Conservation (phyloP, 768 basidiomycete species). For the Boletus speciosus region DNA sequence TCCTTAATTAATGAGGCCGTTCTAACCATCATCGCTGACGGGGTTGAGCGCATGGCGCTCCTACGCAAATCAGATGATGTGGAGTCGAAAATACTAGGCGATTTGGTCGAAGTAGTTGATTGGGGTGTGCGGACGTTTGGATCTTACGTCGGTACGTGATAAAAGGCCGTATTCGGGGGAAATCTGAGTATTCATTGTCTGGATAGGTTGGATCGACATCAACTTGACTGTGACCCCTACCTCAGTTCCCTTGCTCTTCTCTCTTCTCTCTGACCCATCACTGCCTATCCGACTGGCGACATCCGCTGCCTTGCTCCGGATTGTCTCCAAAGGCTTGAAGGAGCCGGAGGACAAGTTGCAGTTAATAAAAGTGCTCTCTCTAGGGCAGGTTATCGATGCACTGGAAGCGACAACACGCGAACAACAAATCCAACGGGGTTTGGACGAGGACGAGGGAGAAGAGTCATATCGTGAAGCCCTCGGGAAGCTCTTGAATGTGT, state of each 20-base stretch:
- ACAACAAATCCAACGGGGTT: conserved; percentile 63
- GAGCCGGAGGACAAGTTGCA: conserved; percentile 87
- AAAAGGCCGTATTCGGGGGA: not conserved
- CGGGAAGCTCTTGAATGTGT: conserved; percentile 75
- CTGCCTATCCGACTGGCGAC: conserved; percentile 81
- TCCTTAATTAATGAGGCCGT: conserved; percentile 82
- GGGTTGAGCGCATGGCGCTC: conserved; percentile 52
- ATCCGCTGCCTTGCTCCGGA: conserved; percentile 72
- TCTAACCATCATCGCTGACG: conserved; percentile 75
- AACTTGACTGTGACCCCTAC: conserved; percentile 90
- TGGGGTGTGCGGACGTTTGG: conserved; percentile 91
- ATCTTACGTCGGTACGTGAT: conserved; percentile 85
- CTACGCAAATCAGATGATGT: conserved; percentile 44
- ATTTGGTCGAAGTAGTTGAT: conserved; percentile 76
- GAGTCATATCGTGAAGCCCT: conserved; percentile 87
- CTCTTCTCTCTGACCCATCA: conserved; percentile 72
- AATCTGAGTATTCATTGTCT: not conserved
- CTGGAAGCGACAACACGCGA: conserved; percentile 73
- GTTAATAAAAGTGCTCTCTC: conserved; percentile 82
- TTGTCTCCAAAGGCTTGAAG: conserved; percentile 91
- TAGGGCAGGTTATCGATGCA: conserved; percentile 77
- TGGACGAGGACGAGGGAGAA: conserved; percentile 78
- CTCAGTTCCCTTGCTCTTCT: conserved; percentile 82
- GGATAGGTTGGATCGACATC: conserved; percentile 94
- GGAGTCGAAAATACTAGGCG: conserved; percentile 52